Evolutionary conservation across 805 yeast genomes (phyloP), one percentile per base, ranked within the genome.

Genomic region (Monosporozyma siamensis): DNA sequence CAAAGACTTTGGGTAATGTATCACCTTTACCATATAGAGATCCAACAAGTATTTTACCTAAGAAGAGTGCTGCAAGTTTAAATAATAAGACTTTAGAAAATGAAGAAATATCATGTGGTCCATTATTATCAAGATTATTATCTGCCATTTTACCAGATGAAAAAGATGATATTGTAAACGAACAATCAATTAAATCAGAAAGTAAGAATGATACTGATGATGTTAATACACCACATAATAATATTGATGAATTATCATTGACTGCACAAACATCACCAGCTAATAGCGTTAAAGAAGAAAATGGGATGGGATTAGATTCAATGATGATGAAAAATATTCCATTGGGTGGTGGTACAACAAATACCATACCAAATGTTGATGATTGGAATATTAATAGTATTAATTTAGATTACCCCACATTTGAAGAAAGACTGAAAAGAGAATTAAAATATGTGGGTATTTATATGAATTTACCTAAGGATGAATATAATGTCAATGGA

Each of bases 401-500:
- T 4, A 71, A 64, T 56, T 69, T 75, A 3, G 95, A 87, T 53
- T 92, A 86, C 59, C 74, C 73, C 34, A 72, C 89, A 1, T 72
- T 92, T 29, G 99, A 92, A 55, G 95, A 90, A 51, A 67, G 97
- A 29, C 66, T 92, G 44, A 82, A 85, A 58, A 71, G 95, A 38
- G 98, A 92, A 59, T 69, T 92, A 52, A 79, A 84, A 50, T 87
- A 83, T 56, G 86, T 92, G 44, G 98, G 98, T 0, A 86, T 92
- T 3, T 80, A 86, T 54, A 77, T 80, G 78, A 83, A 81, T 46
- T 38, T 65, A 30, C 64, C 66, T 4, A 55, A 54, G 42, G 63
- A 56, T 45, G 64, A 60, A 15, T 58, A 54, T 36, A 49, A 46
- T 29, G 48, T 48, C 12, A 48, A 45, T 36, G 59, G 58, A n/a